A percentile compares a stretch with the other conserved stretches of the same genome.
Conservation (phyloP, 139 green algal species). For the Coelastrella sp. region DNA sequence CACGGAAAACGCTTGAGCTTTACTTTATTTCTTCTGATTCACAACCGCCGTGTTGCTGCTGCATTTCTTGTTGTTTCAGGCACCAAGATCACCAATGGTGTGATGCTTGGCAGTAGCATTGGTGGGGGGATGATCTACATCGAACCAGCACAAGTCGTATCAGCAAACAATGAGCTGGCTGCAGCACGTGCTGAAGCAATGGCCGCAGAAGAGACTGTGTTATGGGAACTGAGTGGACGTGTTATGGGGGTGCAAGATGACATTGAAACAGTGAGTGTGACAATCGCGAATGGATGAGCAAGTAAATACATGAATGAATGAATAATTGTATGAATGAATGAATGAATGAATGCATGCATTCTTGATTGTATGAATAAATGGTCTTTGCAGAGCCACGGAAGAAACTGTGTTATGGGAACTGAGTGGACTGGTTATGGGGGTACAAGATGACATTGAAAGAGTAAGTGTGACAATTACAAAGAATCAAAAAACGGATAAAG, state of each 20-base stretch:
- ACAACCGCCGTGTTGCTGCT: background rate
- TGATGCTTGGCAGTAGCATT: slow-evolving; percentile 36
- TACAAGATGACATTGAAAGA: slow-evolving; percentile 54
- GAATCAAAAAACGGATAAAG: no score
- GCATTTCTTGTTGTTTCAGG: background rate
- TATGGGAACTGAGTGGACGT: slow-evolving; percentile 78
- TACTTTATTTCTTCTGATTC: background rate
- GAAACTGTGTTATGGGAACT: slow-evolving; percentile 85
- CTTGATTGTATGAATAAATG: no score
- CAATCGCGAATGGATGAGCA: background rate
- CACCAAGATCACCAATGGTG: slow-evolving; percentile 37
- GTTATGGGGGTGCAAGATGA: slow-evolving; percentile 62
- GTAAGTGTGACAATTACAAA: slow-evolving; percentile 8
- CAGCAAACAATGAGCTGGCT: slow-evolving; percentile 86
- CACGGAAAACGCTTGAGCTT: background rate
- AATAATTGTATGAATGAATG: no score
- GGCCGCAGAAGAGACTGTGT: slow-evolving; percentile 84
- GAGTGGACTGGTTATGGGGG: slow-evolving; percentile 66
- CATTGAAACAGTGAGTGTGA: slow-evolving; percentile 41
- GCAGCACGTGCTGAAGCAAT: slow-evolving; percentile 72
- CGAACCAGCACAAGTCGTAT: slow-evolving; percentile 58
- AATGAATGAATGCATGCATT: no score
- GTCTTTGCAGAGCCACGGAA: slow-evolving; percentile 65
- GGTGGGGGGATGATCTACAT: slow-evolving; percentile 35
- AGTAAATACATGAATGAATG: no score